A percentile compares a stretch with the other conserved stretches of the same genome.
These are phyloP conservation scores for Lotus japonicus DNA, from an alignment of 306 rosid genomes.

Conservation along the genomic window DNA sequence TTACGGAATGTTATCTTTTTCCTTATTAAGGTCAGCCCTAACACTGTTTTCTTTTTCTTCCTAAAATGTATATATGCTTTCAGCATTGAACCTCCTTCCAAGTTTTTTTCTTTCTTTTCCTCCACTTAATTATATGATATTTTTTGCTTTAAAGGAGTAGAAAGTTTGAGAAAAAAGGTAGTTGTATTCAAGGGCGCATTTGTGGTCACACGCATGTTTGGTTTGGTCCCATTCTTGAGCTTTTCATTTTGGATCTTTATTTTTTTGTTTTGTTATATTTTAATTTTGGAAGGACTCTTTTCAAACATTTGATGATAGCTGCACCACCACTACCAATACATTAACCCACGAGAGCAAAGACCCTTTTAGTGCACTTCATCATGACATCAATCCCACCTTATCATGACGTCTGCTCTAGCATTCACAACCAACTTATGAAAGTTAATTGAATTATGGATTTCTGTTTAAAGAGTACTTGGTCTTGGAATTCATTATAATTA, in stretches of 20 bases:
- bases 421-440: slow-evolving; percentile 10
- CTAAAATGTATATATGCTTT: not conserved
- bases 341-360: slow-evolving; percentile 37
- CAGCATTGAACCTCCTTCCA: not conserved
- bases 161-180: slow-evolving; percentile 19
- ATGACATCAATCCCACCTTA: slow-evolving; percentile 82
- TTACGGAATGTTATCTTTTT: slow-evolving; percentile 30
- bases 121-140: not conserved
- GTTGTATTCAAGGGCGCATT: slow-evolving; percentile 23
- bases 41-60: slow-evolving; percentile 12
- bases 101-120: not conserved
- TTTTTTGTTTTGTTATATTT: too few relatives aligned
- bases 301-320: slow-evolving; percentile 77
- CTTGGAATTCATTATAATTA: slow-evolving; percentile 38
- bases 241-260: too few relatives aligned
- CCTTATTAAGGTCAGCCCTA: slow-evolving; percentile 25
- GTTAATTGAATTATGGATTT: slow-evolving; percentile 16
- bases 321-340: slow-evolving; percentile 44
- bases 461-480: too few relatives aligned
- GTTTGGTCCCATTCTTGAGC: slow-evolving; percentile 71
- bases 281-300: slow-evolving; percentile 29
- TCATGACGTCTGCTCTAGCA: slow-evolving; percentile 60
- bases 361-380: slow-evolving; percentile 34
- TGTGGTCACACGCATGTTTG: slow-evolving; percentile 80
- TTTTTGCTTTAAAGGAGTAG: not conserved